Evolutionary conservation across 1,284 basidiomycete species (phyloP), one percentile per base, ranked within the genome.

Genomic region (Gymnopus androsaceus): DNA sequence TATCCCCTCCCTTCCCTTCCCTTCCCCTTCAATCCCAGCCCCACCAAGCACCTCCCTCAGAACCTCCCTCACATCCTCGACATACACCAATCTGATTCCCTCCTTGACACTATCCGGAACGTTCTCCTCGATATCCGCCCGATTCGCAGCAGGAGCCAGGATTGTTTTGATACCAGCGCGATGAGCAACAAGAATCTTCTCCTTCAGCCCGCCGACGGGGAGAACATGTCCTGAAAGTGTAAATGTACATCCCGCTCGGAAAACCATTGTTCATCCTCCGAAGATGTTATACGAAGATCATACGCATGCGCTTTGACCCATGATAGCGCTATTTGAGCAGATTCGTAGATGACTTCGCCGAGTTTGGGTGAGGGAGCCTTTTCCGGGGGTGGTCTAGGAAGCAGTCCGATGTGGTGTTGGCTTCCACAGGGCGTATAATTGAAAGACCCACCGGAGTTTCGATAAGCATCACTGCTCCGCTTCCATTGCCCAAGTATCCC

Each of bases 261-360:
- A 60, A 98, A 74, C 69, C 95, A 88, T 66, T 88, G 85, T 61
- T 90, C 88, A 3, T 83, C 83, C 9, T 81, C 75, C 1, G 79
- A 80, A 61, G 80, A 75, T 4, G 92, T 94, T 64, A 98, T 90
- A 4, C 95, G 95, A 5, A 98, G 81, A 45, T 91, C 87, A 68
- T 83, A 88, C 1, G 95, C 94, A 66, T 98, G 91, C 17, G 87
- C 80, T 73, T 96, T 97, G 57, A 97, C 89, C 91, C 93, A 98
- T 64, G 89, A 91, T 48, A 98, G 76, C 1, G 90, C 94, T 61
- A 98, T 96, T 70, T 96, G 92, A 0, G 96, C 95, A 57, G 90
- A 93, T 74, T 98, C 96, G 55, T 94, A 85, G 69, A 98, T 98
- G 58, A 98, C 96, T 66, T 99, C 96, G 50, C 96, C 96, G 2